Conservation (phyloP, 768 basidiomycete species). For the Hemileccinum rubropunctum region DNA sequence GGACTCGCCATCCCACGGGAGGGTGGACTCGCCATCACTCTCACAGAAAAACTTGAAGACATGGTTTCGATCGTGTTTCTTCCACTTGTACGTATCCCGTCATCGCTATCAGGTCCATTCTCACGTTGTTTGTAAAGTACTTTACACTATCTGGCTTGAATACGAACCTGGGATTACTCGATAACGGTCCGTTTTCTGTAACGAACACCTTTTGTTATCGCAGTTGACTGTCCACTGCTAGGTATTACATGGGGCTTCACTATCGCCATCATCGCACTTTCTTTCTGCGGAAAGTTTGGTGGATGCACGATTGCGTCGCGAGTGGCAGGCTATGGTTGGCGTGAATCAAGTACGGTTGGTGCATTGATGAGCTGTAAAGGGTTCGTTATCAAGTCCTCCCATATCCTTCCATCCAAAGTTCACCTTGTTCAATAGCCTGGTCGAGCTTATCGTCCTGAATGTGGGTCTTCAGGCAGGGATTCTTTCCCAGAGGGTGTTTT, state of each 20-base stretch:
- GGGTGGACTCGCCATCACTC: conserved; percentile 76
- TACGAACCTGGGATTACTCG: conserved; percentile 81
- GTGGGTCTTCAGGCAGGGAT: conserved; percentile 84
- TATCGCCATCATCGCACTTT: conserved; percentile 69
- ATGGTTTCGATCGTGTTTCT: conserved; percentile 88
- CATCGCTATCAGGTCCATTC: neutral
- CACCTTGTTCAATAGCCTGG: conserved; percentile 47
- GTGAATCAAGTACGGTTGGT: conserved; percentile 83
- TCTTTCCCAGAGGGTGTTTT: conserved; percentile 73
- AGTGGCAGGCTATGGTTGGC: conserved; percentile 66
- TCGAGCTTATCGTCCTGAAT: conserved; percentile 94
- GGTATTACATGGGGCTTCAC: conserved; percentile 88
- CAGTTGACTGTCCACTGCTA: conserved; percentile 19
- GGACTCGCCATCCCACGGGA: conserved; percentile 84
- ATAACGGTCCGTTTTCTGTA: conserved; percentile 52
- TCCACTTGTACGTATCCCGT: conserved; percentile 54
- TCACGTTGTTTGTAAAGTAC: conserved; percentile 48
- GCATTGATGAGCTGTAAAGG: conserved; percentile 96
- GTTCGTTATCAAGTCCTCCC: conserved; percentile 33
- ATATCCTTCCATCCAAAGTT: neutral
- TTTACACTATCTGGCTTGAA: conserved; percentile 90
- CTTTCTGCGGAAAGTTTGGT: conserved; percentile 86
- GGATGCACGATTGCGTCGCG: conserved; percentile 74
- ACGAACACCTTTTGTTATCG: neutral
- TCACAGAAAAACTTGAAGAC: conserved; percentile 96